A percentile compares a stretch with the other conserved stretches of the same genome.
Conservation (phyloP, 2,329 filamentous ascomycete species). For the Dactylonectria estremocensis region DNA sequence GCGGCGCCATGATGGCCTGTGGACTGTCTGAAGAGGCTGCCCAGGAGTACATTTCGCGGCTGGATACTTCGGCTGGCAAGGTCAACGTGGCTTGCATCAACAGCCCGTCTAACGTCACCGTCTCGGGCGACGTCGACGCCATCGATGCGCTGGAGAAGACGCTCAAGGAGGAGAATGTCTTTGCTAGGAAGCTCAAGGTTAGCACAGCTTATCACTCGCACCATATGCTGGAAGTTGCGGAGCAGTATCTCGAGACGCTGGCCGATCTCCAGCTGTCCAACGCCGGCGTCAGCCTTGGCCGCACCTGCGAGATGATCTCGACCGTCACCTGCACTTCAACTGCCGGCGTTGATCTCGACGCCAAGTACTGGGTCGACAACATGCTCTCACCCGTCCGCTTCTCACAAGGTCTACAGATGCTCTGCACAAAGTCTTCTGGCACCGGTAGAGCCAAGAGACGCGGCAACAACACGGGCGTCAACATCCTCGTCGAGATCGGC, state of each 20-base stretch:
- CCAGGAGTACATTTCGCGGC: not conserved
- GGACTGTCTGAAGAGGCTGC: constrained; percentile 21
- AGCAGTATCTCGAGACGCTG: constrained; percentile 57
- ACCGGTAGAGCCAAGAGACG: not conserved
- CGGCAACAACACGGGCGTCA: not conserved
- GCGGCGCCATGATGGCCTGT: constrained; percentile 46
- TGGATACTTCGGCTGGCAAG: constrained; percentile 20
- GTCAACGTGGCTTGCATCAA: constrained; percentile 61
- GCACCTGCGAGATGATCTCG: constrained; percentile 50
- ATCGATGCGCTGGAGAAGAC: constrained; percentile 56
- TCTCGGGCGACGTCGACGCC: constrained; percentile 61
- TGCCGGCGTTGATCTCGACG: constrained; percentile 54
- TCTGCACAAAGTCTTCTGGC: constrained; percentile 27
- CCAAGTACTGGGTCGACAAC: constrained; percentile 59
- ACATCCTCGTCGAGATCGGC: constrained; percentile 44
- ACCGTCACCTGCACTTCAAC: constrained; percentile 57
- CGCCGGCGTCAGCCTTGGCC: not conserved
- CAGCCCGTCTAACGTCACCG: constrained; percentile 63
- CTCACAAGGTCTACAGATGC: constrained; percentile 46
- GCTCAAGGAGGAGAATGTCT: constrained; percentile 58
- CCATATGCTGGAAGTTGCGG: constrained; percentile 64
- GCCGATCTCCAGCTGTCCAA: constrained; percentile 15
- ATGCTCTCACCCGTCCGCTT: constrained; percentile 56
- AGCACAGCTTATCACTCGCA: constrained; percentile 67
- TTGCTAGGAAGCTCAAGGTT: constrained; percentile 61